Evolutionary conservation across 1,284 basidiomycete genomes (phyloP), one percentile per base, ranked within the genome.

Genomic region (Tilletia horrida): DNA sequence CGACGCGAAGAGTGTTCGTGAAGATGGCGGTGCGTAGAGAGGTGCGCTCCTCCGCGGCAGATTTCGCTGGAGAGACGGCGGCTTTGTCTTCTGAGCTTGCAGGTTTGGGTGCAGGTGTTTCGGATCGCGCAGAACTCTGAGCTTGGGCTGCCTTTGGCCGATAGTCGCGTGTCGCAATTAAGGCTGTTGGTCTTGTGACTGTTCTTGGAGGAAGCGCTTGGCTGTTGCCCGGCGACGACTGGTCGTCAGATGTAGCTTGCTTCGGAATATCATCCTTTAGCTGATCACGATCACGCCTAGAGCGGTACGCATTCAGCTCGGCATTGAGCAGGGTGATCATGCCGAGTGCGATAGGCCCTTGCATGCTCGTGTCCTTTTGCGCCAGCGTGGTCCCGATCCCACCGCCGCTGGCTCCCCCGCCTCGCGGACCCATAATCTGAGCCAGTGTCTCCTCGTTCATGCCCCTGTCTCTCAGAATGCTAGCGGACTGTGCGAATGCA

Each of bases 1-100:
- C 78, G 1, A 85, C 80, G 50, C 91, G 84, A 70, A 93, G 81
- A 1, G 83, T 82, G 7, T 86, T 86, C 73, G 88, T 89, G 63
- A 91, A 83, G 43, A 89, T 82, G 70, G 86, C 86, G 1, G 66
- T 64, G n/a, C 76, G 69, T 35, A 72, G 55, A 3, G 76, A 42
- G 21, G 31, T 50, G 14, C 44, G 43, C 31, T 40, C 63, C 29
- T 45, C 21, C 42, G 27, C 43, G 8, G 63, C 44, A 4, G 6
- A 3, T 44, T 48, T 23, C 18, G 21, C 25, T 4, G 44, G 3
- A 25, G 21, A 21, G n/a, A 23, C 13, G 13, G 21, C 50, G 21
- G 16, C 50, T 25, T 48, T 48, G 45, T 40, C 35, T 40, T 40
- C 6, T 40, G 35, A 40, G 11, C 6, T 11, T 40, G 35, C 35